A percentile compares a stretch with the other conserved stretches of the same genome.
Evolutionary conservation across 345 rosid species (phyloP).

Genomic region (Syzygium aromaticum): DNA sequence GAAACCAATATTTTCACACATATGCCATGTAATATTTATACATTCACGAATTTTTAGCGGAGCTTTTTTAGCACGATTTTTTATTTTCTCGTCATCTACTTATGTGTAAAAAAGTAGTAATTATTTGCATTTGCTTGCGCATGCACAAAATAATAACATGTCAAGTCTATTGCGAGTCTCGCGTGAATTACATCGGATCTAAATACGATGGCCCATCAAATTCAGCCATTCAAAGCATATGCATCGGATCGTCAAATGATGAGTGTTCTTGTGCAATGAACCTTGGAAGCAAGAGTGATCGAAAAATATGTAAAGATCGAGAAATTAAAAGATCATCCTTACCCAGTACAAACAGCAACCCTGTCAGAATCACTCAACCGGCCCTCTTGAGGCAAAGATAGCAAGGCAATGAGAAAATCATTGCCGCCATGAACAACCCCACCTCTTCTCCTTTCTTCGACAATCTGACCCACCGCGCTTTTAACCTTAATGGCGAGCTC

Average conservation of each 20-base stretch:
- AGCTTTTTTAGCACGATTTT: background rate
- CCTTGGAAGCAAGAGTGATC: background rate
- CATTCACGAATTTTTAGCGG: background rate
- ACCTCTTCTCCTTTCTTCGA: slow-evolving; percentile 19
- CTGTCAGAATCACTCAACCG: slow-evolving; percentile 35
- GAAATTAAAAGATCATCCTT: slow-evolving; percentile 1
- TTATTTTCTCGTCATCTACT: background rate
- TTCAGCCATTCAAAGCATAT: background rate
- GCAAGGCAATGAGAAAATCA: slow-evolving; percentile 46
- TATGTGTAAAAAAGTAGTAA: background rate
- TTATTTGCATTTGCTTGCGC: background rate
- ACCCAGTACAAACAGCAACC: slow-evolving; percentile 55
- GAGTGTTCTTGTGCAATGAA: background rate
- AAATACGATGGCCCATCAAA: background rate
- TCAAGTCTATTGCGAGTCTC: background rate
- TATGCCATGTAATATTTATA: background rate
- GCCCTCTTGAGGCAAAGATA: slow-evolving; percentile 47
- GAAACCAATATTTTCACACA: background rate
- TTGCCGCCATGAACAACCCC: slow-evolving; percentile 4
- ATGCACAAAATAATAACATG: background rate
- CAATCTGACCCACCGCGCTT: slow-evolving; percentile 24
- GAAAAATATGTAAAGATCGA: background rate
- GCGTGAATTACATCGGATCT: background rate
- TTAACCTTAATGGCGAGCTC: slow-evolving; percentile 32
- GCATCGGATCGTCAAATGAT: background rate